Evolutionary conservation across 1,284 basidiomycete species (phyloP), one percentile per base, ranked within the genome.

Genomic region (Microbotryum saponariae): DNA sequence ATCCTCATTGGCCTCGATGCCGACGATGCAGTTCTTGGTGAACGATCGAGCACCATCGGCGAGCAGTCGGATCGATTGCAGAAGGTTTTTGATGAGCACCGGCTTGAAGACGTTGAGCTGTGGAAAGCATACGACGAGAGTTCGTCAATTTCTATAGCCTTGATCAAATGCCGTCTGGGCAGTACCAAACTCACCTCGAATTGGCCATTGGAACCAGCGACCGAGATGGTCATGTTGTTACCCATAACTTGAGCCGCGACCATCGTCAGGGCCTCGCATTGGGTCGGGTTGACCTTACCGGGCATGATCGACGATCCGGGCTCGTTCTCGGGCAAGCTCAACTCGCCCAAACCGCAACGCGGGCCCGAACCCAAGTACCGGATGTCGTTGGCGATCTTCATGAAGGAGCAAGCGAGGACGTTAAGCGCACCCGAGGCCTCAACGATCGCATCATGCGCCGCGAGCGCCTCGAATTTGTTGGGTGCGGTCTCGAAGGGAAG

Each of bases 351-450:
- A 65, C 96, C 96, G 74, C 96, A 99, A 58, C 96, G 88, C 66
- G 96, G 96, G 60, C 96, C 96, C 57, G 94, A 97, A 42, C 87
- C 96, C 68, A 99, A 87, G 82, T 89, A 98, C 54, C 96, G 86
- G 74, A 99, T 96, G 75, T 99, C 96, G 77, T 99, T 98, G 61
- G 94, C 96, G 72, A 98, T 97, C 82, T 99, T 99, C 91, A 97
- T 97, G 67, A 97, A 79, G 37, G 91, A 96, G 72, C 88, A 89
- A 20, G 96, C 96, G 60, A 99, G 77, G 50, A 89, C 88, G 78
- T 98, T 98, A 69, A 99, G 82, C 12, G 93, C 93, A 62, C 96
- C 96, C 62, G 94, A 93, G 14, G 92, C 86, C 79, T 98, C 96
- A 21, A 97, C 92, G 62, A 98, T 84, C 4, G 96, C 96, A 77